Conservation (phyloP, 2,329 filamentous ascomycete species). For the Scopulariopsis brevicaulis region DNA sequence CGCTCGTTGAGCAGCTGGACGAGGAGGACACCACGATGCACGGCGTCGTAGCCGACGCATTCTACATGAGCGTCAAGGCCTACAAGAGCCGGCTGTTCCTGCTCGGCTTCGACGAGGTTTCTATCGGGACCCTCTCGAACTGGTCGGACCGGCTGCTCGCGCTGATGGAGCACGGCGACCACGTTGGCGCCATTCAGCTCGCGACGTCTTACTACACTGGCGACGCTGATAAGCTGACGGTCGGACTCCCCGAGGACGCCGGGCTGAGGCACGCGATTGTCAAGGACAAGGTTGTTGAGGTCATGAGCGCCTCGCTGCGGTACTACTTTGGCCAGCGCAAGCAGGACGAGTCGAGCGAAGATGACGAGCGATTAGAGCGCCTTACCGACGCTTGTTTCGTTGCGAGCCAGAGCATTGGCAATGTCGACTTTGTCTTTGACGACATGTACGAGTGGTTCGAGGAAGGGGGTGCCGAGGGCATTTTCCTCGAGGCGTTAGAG, state of each 20-base stretch:
- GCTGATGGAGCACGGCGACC: conserved; percentile 94
- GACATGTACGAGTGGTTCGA: conserved; percentile 87
- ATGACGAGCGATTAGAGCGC: conserved; percentile 54
- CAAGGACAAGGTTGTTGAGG: conserved; percentile 78
- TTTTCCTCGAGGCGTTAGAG: conserved; percentile 84
- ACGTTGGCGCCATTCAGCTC: conserved; percentile 79
- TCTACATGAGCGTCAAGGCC: conserved; percentile 92
- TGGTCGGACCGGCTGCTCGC: conserved; percentile 93
- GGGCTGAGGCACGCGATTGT: conserved; percentile 68
- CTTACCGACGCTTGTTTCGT: conserved; percentile 75
- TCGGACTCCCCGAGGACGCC: conserved; percentile 83
- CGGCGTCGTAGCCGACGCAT: conserved; percentile 91
- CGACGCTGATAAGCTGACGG: conserved; percentile 84
- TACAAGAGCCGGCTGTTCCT: conserved; percentile 93
- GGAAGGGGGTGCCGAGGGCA: conserved; percentile 56
- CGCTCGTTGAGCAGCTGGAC: conserved; percentile 76
- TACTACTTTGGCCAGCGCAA: conserved; percentile 69
- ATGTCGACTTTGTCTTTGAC: conserved; percentile 79
- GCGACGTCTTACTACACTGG: conserved; percentile 90
- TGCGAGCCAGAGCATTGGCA: conserved; percentile 67
- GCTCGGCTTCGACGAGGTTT: conserved; percentile 86
- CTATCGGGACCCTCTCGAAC: conserved; percentile 85
- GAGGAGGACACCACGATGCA: conserved; percentile 85
- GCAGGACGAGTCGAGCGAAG: conserved; percentile 29
- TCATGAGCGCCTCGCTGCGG: conserved; percentile 83